These are phyloP conservation scores for Trichothecium roseum DNA, from an alignment of 2,329 filamentous ascomycete genomes.

Conservation along the genomic window DNA sequence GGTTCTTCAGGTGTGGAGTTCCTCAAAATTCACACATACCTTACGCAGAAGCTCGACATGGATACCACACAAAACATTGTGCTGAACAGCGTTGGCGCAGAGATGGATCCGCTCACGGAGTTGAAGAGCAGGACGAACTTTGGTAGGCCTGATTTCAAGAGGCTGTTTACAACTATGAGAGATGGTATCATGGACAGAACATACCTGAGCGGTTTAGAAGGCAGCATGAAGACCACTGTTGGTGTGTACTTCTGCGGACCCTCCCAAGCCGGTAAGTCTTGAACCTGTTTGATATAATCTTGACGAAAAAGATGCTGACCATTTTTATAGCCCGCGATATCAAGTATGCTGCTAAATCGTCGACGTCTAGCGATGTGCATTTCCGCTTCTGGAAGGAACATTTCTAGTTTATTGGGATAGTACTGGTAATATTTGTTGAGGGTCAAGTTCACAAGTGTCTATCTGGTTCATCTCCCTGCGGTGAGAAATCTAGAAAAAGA, in stretches of 20 bases:
- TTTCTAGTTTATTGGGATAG: constrained; percentile 32
- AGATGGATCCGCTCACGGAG: constrained; percentile 85
- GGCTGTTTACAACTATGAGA: constrained; percentile 74
- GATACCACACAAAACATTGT: constrained; percentile 96
- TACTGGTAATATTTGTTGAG: too few species aligned
- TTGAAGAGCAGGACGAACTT: constrained; percentile 87
- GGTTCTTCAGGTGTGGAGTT: constrained; percentile 69
- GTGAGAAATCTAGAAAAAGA: too few species aligned
- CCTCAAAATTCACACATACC: constrained; percentile 94
- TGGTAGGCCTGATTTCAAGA: constrained; percentile 79
- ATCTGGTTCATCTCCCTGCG: too few species aligned
- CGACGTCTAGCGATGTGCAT: constrained; percentile 66
- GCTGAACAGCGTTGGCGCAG: constrained; percentile 83
- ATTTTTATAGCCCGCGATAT: constrained; percentile 64
- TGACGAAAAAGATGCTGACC: constrained; percentile 19
- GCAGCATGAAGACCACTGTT: constrained; percentile 68
- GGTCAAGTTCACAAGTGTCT: too few species aligned
- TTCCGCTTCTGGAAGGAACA: constrained; percentile 99
- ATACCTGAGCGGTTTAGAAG: constrained; percentile 75
- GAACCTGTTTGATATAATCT: background rate
- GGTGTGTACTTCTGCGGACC: constrained; percentile 98
- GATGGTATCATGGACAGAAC: constrained; percentile 77
- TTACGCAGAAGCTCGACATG: constrained; percentile 84
- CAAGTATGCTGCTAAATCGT: constrained; percentile 65
- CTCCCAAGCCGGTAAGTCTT: constrained; percentile 49